These are phyloP conservation scores for Cladophialophora immunda DNA, from an alignment of 2,329 filamentous ascomycete genomes.

Conservation along the genomic window DNA sequence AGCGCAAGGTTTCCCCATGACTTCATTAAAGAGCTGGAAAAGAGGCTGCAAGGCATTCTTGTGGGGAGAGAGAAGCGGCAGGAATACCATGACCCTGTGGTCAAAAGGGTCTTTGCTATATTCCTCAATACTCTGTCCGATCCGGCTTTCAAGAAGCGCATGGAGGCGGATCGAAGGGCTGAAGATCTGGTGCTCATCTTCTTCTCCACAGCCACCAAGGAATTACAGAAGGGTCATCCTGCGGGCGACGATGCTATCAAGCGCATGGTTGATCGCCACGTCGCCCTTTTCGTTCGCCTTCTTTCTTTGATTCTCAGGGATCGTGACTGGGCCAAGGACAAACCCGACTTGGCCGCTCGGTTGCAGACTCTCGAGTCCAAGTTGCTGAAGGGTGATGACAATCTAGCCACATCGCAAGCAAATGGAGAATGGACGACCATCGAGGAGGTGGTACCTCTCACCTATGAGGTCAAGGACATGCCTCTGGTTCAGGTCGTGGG, in stretches of 20 bases:
- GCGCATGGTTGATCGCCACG: conserved; percentile 88
- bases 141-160: conserved; percentile 83
- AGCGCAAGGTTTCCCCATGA: conserved; percentile 75
- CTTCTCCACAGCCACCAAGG: conserved; percentile 92
- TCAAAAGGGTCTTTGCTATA: conserved; percentile 93
- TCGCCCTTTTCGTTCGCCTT: conserved; percentile 91
- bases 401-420: conserved; percentile 72
- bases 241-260: conserved; percentile 89
- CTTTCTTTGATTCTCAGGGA: conserved; percentile 81
- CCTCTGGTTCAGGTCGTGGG: conserved; percentile 87
- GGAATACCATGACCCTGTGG: conserved; percentile 86
- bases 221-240: conserved; percentile 78
- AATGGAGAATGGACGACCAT: conserved; percentile 68
- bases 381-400: conserved; percentile 90
- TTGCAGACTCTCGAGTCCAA: conserved; percentile 89
- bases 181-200: conserved; percentile 96
- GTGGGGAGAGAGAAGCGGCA: conserved; percentile 83
- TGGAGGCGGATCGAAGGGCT: conserved; percentile 92
- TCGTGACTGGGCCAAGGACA: conserved; percentile 83
- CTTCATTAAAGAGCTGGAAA: conserved; percentile 75
- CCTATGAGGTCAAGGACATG: conserved; percentile 97
- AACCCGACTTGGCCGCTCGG: conserved; percentile 81
- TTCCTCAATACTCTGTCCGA: conserved; percentile 95
- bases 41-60: conserved; percentile 81
- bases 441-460: conserved; percentile 83